Percentiles rank a stretch among this genome's conserved stretches.
These are phyloP conservation scores for Vitis riparia DNA, from an alignment of 164 flowering plant genomes.

Conservation along the genomic window DNA sequence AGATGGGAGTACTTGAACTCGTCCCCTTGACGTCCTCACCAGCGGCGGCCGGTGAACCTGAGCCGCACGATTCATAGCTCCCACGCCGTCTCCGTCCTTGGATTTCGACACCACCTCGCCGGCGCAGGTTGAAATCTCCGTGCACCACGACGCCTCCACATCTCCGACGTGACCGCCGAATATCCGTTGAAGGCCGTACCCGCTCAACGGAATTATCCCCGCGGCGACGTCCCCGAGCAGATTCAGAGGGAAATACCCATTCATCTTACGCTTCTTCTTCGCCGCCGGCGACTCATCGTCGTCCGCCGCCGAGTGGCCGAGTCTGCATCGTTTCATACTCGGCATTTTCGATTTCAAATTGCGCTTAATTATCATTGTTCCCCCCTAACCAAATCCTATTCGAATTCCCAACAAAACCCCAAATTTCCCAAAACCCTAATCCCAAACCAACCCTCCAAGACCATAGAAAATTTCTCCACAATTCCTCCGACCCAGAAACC, in stretches of 20 bases:
- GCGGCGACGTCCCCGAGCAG: conserved; percentile 64
- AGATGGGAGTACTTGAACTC: conserved; percentile 73
- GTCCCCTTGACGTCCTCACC: conserved; percentile 62
- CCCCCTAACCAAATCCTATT: not conserved
- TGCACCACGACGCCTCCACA: conserved; percentile 37
- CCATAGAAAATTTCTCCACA: not conserved
- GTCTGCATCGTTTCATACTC: conserved; percentile 51
- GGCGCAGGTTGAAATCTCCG: conserved; percentile 17
- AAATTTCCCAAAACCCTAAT: not conserved
- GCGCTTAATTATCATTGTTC: conserved; percentile 60
- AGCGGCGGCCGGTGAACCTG: conserved; percentile 51
- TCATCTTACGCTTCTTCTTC: conserved; percentile 37
- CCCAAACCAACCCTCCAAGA: not conserved
- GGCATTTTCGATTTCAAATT: conserved; percentile 68
- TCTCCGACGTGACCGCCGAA: conserved; percentile 9
- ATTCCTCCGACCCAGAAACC: conserved; percentile 2
- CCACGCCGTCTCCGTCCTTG: conserved; percentile 14
- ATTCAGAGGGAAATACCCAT: conserved; percentile 46
- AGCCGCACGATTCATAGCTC: conserved; percentile 12
- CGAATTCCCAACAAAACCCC: not conserved
- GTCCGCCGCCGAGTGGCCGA: conserved; percentile 27
- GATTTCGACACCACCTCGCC: conserved; percentile 26
- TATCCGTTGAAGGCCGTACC: conserved; percentile 20
- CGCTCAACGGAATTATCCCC: conserved; percentile 42
- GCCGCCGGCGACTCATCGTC: conserved; percentile 28